Percentiles rank a stretch among this genome's conserved stretches.
These are phyloP conservation scores for Abelmoschus esculentus DNA, from an alignment of 345 rosid genomes.

Conservation along the genomic window DNA sequence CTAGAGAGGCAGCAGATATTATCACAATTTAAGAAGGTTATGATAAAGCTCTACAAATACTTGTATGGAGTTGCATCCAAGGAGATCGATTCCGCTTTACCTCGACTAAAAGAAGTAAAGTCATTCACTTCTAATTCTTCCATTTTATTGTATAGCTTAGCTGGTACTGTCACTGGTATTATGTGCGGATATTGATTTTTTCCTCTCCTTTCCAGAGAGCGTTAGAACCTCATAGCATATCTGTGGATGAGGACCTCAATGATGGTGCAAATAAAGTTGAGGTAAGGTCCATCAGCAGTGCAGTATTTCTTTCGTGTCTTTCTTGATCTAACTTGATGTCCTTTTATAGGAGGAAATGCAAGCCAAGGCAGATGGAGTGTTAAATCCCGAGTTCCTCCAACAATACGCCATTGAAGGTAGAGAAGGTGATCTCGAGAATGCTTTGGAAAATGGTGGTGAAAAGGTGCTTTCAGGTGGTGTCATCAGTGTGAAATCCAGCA, in stretches of 20 bases:
- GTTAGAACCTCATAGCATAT: slow-evolving; percentile 66
- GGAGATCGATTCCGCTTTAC: slow-evolving; percentile 52
- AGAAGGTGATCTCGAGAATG: slow-evolving; percentile 61
- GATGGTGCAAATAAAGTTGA: slow-evolving; percentile 76
- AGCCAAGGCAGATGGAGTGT: slow-evolving; percentile 39
- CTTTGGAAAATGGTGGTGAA: slow-evolving; percentile 44
- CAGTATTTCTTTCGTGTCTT: not conserved
- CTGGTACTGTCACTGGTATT: not conserved
- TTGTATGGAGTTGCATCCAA: slow-evolving; percentile 49
- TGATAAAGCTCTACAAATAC: slow-evolving; percentile 68
- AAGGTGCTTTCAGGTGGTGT: slow-evolving; percentile 53
- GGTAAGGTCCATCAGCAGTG: slow-evolving; percentile 31
- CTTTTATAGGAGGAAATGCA: slow-evolving; percentile 59
- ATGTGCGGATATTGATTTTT: not conserved
- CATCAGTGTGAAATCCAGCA: slow-evolving; percentile 54
- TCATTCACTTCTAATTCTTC: not conserved
- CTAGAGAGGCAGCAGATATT: slow-evolving; percentile 65
- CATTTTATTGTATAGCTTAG: not conserved
- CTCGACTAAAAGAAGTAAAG: slow-evolving; percentile 78
- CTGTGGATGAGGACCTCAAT: slow-evolving; percentile 83
- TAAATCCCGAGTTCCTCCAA: slow-evolving; percentile 61
- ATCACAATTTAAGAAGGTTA: slow-evolving; percentile 59
- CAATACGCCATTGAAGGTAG: slow-evolving; percentile 53
- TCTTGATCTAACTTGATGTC: not conserved
- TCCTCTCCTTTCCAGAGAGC: slow-evolving; percentile 30